phyloP scores from a whole-genome alignment of 352 stramenopile genomes.

The Phytophthora ohioensis region DNA sequence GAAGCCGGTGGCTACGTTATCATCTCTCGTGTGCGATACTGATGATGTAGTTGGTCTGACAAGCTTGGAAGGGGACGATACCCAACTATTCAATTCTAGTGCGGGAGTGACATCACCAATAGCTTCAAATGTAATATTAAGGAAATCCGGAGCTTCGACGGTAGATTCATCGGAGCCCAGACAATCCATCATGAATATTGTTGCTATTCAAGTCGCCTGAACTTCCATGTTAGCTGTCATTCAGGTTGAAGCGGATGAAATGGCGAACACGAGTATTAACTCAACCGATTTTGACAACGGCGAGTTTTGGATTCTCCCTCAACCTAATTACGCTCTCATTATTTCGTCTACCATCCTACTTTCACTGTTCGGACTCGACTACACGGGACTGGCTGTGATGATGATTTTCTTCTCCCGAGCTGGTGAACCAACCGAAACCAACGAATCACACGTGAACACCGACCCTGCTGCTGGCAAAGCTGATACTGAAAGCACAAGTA shows the following conservation, averaged over 20 bases:
- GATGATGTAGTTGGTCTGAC: too few species aligned
- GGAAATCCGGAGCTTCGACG: neutral
- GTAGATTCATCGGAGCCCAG: neutral
- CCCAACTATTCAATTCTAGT: too few species aligned
- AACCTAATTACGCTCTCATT: conserved; percentile 26
- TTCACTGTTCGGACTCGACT: conserved; percentile 39
- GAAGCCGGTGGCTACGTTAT: too few species aligned
- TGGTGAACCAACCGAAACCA: neutral
- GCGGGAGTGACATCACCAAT: too few species aligned
- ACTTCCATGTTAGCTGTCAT: conserved; percentile 44
- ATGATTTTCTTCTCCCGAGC: conserved; percentile 45
- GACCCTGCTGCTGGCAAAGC: too few species aligned
- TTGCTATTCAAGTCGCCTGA: conserved; percentile 22
- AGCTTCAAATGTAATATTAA: too few species aligned
- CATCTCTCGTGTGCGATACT: too few species aligned
- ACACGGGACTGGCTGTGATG: conserved; percentile 37
- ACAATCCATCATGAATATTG: neutral
- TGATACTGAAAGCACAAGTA: too few species aligned
- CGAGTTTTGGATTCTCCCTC: conserved; percentile 55
- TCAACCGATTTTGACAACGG: conserved; percentile 50
- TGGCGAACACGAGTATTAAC: conserved; percentile 52
- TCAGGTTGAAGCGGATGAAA: conserved; percentile 41
- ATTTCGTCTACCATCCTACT: conserved; percentile 34
- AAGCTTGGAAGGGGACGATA: too few species aligned
- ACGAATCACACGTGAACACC: too few species aligned